A percentile compares a stretch with the other conserved stretches of the same genome.
Conservation (phyloP, 1,284 basidiomycete genomes). For the Cutaneotrichosporon spelunceum region DNA sequence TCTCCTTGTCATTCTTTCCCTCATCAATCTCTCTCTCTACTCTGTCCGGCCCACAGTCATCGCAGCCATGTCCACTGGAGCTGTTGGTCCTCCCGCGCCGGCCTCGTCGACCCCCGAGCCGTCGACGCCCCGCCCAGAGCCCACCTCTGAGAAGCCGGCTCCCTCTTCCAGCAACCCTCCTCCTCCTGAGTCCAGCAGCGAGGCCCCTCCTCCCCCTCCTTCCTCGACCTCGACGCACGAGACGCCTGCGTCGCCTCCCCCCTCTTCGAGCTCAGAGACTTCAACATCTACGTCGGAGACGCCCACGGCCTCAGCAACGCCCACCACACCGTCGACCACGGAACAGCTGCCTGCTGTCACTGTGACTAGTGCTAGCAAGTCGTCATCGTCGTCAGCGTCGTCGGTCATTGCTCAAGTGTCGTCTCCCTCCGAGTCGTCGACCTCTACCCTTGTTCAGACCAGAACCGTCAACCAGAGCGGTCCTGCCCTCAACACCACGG, state of each 20-base stretch:
- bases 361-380: conserved; percentile 1
- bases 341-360: not conserved
- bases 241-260: not conserved
- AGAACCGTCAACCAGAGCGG: not conserved
- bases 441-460: not conserved
- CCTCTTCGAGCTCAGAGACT: not conserved
- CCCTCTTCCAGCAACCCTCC: not conserved
- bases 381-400: not conserved
- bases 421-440: conserved; percentile 5
- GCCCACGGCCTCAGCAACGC: not conserved
- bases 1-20: not conserved
- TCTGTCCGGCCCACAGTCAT: not conserved
- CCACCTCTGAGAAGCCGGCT: not conserved
- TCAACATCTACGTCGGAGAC: not conserved
- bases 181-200: conserved; percentile 1
- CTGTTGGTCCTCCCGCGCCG: not conserved
- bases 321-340: conserved; percentile 4
- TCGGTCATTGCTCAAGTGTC: not conserved
- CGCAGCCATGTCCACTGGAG: not conserved
- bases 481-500: not conserved
- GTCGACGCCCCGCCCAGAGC: not conserved
- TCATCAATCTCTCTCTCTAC: not conserved
- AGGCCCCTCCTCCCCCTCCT: not conserved
- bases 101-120: not conserved
- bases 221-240: not conserved